A percentile compares a stretch with the other conserved stretches of the same genome.
These are phyloP conservation scores for Malus hybrid DNA, from an alignment of 331 rosid genomes.

Conservation along the genomic window DNA sequence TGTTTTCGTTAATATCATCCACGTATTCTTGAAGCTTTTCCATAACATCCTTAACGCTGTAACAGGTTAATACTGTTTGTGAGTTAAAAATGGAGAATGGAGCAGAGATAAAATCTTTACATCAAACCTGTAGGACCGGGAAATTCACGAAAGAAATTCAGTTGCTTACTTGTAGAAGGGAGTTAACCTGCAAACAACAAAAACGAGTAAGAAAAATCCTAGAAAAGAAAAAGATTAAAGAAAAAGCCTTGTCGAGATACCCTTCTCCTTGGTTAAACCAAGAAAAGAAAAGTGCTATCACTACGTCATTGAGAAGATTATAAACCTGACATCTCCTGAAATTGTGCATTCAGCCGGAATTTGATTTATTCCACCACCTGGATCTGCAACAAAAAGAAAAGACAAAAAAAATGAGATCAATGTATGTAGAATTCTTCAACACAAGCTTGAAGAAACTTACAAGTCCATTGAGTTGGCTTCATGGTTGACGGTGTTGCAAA, in stretches of 20 bases:
- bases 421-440: background rate
- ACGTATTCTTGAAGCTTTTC: slow-evolving; percentile 68
- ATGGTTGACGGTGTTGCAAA: slow-evolving; percentile 93
- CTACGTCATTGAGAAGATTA: background rate
- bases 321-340: slow-evolving; percentile 94
- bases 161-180: slow-evolving; percentile 87
- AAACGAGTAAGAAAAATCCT: background rate
- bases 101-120: background rate
- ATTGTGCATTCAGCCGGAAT: slow-evolving; percentile 86
- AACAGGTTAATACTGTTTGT: slow-evolving; percentile 11
- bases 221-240: background rate
- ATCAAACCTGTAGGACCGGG: slow-evolving; percentile 6
- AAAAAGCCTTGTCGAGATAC: background rate
- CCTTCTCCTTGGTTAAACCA: background rate
- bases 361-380: slow-evolving; percentile 96
- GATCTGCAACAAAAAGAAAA: slow-evolving; percentile 44
- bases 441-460: slow-evolving; percentile 42
- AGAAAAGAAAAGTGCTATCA: background rate
- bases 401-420: background rate
- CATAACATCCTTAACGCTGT: slow-evolving; percentile 71
- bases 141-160: slow-evolving; percentile 17
- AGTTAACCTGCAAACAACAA: slow-evolving; percentile 60
- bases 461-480: slow-evolving; percentile 97
- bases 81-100: slow-evolving; percentile 12
- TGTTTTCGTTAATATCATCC: slow-evolving; percentile 57